Evolutionary conservation across 495 filamentous ascomycete species (phyloP).

Genomic region (Talaromyces stipitatus): DNA sequence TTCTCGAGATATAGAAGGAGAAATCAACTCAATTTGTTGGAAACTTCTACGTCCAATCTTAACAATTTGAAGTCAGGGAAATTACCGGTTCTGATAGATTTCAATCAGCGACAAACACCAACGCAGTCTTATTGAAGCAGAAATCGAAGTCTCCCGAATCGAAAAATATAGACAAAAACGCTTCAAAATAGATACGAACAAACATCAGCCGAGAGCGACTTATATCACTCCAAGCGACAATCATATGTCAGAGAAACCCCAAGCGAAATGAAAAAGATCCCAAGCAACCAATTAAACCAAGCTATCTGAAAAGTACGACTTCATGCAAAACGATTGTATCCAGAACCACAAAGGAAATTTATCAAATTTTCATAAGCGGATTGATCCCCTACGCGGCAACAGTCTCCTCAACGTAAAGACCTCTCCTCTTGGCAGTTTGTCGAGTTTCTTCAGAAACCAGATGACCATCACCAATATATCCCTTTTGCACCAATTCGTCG

Average conservation of each 20-base stretch:
- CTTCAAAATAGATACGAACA: not conserved
- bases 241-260: not conserved
- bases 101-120: not conserved
- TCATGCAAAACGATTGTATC: not conserved
- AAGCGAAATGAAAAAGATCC: not conserved
- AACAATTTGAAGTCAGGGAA: not conserved
- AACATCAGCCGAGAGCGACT: not conserved
- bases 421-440: slow-evolving; percentile 7
- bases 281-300: not conserved
- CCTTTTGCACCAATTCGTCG: slow-evolving; percentile 43
- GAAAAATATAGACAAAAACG: not conserved
- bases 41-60: not conserved
- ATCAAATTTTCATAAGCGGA: not conserved
- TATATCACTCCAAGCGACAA: not conserved
- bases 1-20: not conserved
- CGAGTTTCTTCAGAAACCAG: slow-evolving; percentile 23
- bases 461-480: slow-evolving; percentile 37
- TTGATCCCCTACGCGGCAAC: not conserved
- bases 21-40: not conserved
- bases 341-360: not conserved
- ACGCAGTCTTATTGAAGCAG: not conserved
- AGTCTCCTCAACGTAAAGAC: not conserved
- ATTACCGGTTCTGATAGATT: not conserved
- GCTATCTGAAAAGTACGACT: not conserved
- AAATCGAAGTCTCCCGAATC: not conserved